Percentiles rank a stretch among this genome's conserved stretches.
These are phyloP conservation scores for Aureobasidium pullulans DNA, from an alignment of 2,329 filamentous ascomycete genomes.

Conservation along the genomic window DNA sequence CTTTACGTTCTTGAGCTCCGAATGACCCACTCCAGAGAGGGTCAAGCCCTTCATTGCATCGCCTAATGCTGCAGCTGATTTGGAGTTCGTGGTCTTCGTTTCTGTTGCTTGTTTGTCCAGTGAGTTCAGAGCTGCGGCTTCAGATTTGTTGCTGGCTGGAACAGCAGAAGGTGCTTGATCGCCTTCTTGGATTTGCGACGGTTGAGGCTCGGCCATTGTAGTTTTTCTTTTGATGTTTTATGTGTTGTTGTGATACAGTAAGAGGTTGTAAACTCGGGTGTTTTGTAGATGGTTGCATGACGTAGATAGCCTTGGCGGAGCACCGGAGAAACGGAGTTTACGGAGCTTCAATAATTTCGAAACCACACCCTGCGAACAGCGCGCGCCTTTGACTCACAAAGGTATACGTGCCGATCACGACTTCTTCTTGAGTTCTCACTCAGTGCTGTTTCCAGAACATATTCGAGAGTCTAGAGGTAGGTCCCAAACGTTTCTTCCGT, in stretches of 20 bases:
- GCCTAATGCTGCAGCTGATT: constrained; percentile 62
- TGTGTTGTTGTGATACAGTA: not conserved
- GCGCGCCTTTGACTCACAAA: constrained; percentile 4
- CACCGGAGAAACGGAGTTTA: not conserved
- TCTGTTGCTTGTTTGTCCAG: constrained; percentile 48
- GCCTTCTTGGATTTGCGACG: constrained; percentile 51
- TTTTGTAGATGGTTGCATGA: not conserved
- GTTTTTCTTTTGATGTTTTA: not conserved
- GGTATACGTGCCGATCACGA: not conserved
- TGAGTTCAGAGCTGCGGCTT: constrained; percentile 63
- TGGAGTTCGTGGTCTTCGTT: constrained; percentile 45
- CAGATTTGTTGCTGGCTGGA: constrained; percentile 61
- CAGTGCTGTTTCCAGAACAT: not conserved
- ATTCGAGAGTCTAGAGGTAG: not conserved
- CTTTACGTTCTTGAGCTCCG: constrained; percentile 48
- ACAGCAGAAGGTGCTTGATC: constrained; percentile 50
- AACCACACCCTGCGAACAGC: not conserved
- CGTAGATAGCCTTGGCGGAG: not conserved
- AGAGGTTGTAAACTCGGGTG: not conserved
- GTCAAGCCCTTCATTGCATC: constrained; percentile 63
- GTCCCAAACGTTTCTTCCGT: not conserved
- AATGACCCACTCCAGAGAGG: constrained; percentile 16
- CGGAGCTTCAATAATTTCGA: constrained; percentile 5
- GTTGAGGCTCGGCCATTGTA: constrained; percentile 57
- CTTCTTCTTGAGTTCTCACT: no score